Evolutionary conservation across 192 early-diverging fungal genomes (phyloP), one percentile per base, ranked within the genome.

Genomic region (Coemansia sp.): DNA sequence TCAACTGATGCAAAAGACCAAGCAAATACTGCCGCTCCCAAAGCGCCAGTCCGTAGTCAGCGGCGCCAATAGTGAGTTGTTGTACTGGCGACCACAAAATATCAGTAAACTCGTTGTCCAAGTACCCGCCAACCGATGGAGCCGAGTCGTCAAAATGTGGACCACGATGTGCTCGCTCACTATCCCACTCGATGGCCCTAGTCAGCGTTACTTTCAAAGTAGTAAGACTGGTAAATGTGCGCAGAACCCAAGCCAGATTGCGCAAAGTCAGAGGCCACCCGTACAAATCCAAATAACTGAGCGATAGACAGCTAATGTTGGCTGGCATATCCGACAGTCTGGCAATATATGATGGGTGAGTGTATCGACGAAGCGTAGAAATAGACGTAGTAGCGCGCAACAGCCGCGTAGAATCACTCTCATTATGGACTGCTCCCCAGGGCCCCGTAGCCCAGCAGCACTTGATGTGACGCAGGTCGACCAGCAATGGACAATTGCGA

Each of bases 361-460:
- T 58, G 15, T 84, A 84, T 29, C 71, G 50, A 8, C 62, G 55
- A 2, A 84, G 68, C 52, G 70, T 76, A 3, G 73, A 55, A 13
- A 84, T 84, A 1, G 73, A 62, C 2, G 72, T 77, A 57, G 78
- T 75, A 0, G 77, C 70, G 9, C 49, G 69, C 22, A 84, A 65
- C 31, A 84, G 70, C 1, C 81, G 65, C 12, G 81, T 84, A 18
- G 81, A 84, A 31, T 84, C 81, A 46, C 81, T 84, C 3, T 72
- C 76, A 0, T 16, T 43, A 27, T 68, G 70, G 12, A 27, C 15
- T 3, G 57, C 11, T 46, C 68, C 62, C 77, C 76, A 71, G 11
- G 47, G 16, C 0, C 73, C 81, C n/a, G 81, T 84, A 1, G 76
- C 76, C 81, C 81, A 84, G 62, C 81, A 84, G 57, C 81, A 84